phyloP scores from a whole-genome alignment of 1,284 basidiomycete species.

The Meripilus lineatus region DNA sequence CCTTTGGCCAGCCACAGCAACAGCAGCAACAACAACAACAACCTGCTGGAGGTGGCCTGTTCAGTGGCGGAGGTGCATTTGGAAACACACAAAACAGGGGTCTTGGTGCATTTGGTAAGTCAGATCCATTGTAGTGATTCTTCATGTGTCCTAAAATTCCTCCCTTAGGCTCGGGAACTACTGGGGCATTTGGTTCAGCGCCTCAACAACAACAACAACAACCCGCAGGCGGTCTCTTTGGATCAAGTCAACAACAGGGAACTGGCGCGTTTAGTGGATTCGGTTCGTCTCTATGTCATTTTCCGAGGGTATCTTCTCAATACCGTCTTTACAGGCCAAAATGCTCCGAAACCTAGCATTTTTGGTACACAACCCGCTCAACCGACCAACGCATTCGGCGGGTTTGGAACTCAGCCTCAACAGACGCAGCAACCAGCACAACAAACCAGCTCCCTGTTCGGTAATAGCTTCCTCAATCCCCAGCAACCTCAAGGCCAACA shows the following conservation, averaged over 20 bases:
- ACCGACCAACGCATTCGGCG: conserved; percentile 22
- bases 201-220: conserved; percentile 9
- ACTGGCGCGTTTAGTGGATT: conserved; percentile 35
- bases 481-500: conserved; percentile 25
- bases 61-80: conserved; percentile 14
- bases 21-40: conserved; percentile 18
- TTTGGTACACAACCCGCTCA: conserved; percentile 23
- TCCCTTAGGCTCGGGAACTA: conserved; percentile 16
- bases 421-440: conserved; percentile 19
- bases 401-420: conserved; percentile 24
- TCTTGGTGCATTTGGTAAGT: conserved; percentile 37
- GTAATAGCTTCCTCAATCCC: conserved; percentile 16
- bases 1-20: conserved; percentile 32
- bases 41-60: conserved; percentile 8
- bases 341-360: conserved; percentile 38
- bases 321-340: conserved; percentile 15
- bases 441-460: conserved; percentile 20
- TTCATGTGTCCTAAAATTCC: neutral
- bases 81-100: conserved; percentile 25
- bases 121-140: conserved; percentile 16
- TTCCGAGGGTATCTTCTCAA: neutral
- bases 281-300: conserved; percentile 3
- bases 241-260: conserved; percentile 26
- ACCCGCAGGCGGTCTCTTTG: conserved; percentile 37
- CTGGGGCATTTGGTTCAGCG: conserved; percentile 19